Evolutionary conservation across 495 filamentous ascomycete species (phyloP), one percentile per base, ranked within the genome.

Genomic region (Hypoxylon lenormandii): DNA sequence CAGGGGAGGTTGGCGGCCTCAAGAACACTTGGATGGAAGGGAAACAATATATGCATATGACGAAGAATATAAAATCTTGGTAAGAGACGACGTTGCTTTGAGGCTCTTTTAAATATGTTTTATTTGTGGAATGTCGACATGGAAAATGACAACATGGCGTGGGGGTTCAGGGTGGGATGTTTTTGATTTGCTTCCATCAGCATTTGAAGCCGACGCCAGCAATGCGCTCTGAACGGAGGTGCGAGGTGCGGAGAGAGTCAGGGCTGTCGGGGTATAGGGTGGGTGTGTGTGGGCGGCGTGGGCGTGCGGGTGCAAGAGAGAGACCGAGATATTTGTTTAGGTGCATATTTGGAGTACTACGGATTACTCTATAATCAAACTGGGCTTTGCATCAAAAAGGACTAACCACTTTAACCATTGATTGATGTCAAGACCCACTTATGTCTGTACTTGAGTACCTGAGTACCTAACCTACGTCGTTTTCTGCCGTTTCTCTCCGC

Each of bases 91-190:
- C 74, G 74, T 76, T 73, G 61, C 64, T 68, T 74, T 74, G 74
- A 76, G 74, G 74, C 74, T 76, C 74, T 76, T 33, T 74, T 74
- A 70, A 51, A 65, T 72, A 66, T 59, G 64, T 54, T 72, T 60
- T 66, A 72, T 74, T 76, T 74, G 74, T 74, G 74, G 74, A 63
- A 69, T 70, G 69, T 69, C 64, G 72, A 67, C 64, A 76, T 76
- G 65, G 68, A 69, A 67, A 63, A 76, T 76, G 71, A 76, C 73
- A 72, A 74, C 73, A 76, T 68, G 68, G 74, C 74, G 74, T 76
- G 74, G 72, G 72, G 74, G 71, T 59, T 72, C 64, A 63, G 73
- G 55, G 73, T 75, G 73, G 74, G 71, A 76, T 76, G 59, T 60
- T 65, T 60, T n/a, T 42, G 19, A 15, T 30, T 18, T 40, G 36